Conservation (phyloP, 306 rosid genomes). For the Corylus heterophylla region DNA sequence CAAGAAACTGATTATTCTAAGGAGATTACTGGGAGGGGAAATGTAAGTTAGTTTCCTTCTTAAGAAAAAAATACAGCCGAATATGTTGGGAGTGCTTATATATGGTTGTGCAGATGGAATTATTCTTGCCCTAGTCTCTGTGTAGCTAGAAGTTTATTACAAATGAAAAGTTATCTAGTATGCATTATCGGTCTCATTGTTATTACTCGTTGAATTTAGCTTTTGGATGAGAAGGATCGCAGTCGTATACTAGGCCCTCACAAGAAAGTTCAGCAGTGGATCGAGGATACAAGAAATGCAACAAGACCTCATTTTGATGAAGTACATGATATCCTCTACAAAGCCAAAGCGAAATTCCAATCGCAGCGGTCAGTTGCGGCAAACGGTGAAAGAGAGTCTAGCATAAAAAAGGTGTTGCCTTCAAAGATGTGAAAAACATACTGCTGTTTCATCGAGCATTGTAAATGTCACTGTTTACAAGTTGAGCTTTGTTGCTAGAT, state of each 20-base stretch:
- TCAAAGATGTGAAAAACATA: conserved; percentile 57
- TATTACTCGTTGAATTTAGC: conserved; percentile 38
- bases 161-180: conserved; percentile 12
- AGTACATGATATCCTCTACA: conserved; percentile 56
- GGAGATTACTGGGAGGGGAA: not conserved
- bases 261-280: conserved; percentile 80
- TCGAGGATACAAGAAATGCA: conserved; percentile 71
- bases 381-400: conserved; percentile 26
- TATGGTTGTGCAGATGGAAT: not conserved
- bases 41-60: not conserved
- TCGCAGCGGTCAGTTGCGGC: conserved; percentile 34
- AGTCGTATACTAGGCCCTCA: conserved; percentile 71
- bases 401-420: conserved; percentile 28
- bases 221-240: conserved; percentile 64
- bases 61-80: not conserved
- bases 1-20: not conserved
- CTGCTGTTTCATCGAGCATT: not conserved
- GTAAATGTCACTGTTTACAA: not conserved
- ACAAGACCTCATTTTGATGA: conserved; percentile 83
- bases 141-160: conserved; percentile 9
- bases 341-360: conserved; percentile 46
- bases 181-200: conserved; percentile 11
- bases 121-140: not conserved
- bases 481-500: conserved; percentile 1
- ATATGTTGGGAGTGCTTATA: not conserved